These are phyloP conservation scores for Hypocrella siamensis DNA, from an alignment of 2,329 filamentous ascomycete genomes.

Conservation along the genomic window DNA sequence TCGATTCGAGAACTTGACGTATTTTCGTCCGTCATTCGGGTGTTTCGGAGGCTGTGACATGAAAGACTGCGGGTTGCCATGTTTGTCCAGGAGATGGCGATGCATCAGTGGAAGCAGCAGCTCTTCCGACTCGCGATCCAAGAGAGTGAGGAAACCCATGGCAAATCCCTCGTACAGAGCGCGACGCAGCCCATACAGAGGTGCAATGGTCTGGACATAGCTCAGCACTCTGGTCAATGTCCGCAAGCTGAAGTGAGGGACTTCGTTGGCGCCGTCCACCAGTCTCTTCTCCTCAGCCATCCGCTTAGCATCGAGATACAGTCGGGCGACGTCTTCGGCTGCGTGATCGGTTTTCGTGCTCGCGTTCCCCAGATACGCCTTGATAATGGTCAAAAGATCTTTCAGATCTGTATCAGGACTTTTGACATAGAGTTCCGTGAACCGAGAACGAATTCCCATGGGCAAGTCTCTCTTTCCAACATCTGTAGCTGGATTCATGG, in stretches of 20 bases:
- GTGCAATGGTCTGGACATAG: conserved; percentile 73
- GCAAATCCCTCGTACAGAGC: conserved; percentile 90
- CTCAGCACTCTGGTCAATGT: conserved; percentile 81
- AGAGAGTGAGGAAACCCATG: conserved; percentile 90
- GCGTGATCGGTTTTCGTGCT: conserved; percentile 58
- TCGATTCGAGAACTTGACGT: conserved; percentile 62
- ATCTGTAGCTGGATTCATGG: conserved; percentile 98
- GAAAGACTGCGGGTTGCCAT: conserved; percentile 51
- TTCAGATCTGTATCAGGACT: conserved; percentile 78
- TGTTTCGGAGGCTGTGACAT: conserved; percentile 64
- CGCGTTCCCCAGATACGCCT: conserved; percentile 65
- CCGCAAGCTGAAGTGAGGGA: conserved; percentile 90
- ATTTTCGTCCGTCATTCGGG: conserved; percentile 59
- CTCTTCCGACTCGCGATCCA: conserved; percentile 68
- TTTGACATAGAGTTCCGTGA: conserved; percentile 89
- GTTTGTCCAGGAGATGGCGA: conserved; percentile 59
- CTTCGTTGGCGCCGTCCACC: conserved; percentile 83
- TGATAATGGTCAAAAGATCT: conserved; percentile 76
- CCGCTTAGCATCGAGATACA: conserved; percentile 79
- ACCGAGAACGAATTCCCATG: conserved; percentile 73
- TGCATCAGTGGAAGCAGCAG: conserved; percentile 66
- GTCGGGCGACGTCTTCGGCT: conserved; percentile 63
- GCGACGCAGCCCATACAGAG: conserved; percentile 69
- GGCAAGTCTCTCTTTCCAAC: conserved; percentile 91
- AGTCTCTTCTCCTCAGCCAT: conserved; percentile 69